phyloP scores from a whole-genome alignment of 2,329 filamentous ascomycete genomes.

The Pseudohalonectria lignicola region DNA sequence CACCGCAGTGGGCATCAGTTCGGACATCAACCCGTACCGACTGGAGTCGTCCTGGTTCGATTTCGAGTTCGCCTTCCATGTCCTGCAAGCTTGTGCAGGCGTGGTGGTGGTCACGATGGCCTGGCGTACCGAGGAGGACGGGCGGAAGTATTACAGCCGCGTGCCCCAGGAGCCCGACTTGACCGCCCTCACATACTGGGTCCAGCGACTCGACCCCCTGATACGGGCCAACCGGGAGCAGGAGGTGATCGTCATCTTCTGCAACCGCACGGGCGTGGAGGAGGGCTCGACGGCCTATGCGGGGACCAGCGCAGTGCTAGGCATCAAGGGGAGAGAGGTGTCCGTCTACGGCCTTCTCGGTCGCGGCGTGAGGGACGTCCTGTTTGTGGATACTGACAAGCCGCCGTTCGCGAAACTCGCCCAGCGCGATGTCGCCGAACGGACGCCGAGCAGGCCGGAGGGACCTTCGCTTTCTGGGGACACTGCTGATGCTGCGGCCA shows the following conservation, averaged over 20 bases:
- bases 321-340: constrained; percentile 53
- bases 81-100: constrained; percentile 43
- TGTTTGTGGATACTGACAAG: constrained; percentile 53
- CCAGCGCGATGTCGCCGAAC: neutral
- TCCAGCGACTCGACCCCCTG: constrained; percentile 56
- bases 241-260: constrained; percentile 60
- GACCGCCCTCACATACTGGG: constrained; percentile 66
- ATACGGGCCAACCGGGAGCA: constrained; percentile 37
- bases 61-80: constrained; percentile 43
- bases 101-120: constrained; percentile 67
- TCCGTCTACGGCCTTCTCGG: constrained; percentile 60
- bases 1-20: constrained; percentile 51
- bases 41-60: constrained; percentile 37
- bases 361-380: constrained; percentile 53
- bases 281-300: constrained; percentile 57
- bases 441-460: too few species aligned
- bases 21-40: constrained; percentile 45
- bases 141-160: constrained; percentile 29
- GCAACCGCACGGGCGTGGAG: constrained; percentile 60
- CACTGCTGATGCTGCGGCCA: too few species aligned
- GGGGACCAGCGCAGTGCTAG: constrained; percentile 62
- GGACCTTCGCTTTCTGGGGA: too few species aligned
- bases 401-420: constrained; percentile 34
- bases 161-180: constrained; percentile 52
- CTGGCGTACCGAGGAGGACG: constrained; percentile 55